Base-by-base conservation (phyloP, 2,329 filamentous ascomycete species). In the Aspergillus phoenicis region DNA sequence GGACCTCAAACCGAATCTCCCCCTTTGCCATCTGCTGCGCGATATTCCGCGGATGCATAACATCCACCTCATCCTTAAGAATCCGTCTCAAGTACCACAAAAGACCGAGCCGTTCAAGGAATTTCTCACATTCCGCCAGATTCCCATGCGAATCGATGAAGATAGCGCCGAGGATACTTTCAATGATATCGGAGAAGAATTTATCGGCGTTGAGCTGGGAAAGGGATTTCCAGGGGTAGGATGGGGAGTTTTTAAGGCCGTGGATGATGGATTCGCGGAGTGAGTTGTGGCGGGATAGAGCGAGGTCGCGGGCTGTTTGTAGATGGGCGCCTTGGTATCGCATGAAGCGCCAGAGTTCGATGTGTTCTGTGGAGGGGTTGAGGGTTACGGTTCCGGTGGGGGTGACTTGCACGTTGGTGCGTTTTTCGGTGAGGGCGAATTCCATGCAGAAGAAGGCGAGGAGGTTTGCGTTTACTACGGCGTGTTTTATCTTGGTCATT, bases 101-200 rank as follows among this genome's bases (percentile, higher is more conserved):
- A 4, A 97, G 80, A 0, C 91, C 91, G 3, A 92, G 77, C 0
- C 80, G 77, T 48, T 85, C 81, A 0, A 91, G 73, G 39, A 97
- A 82, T 0, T 57, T 70, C 53, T 83, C 79, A 68, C 91, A 96
- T 0, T 72, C 73, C 0, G 78, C 78, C 13, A 91, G 71, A 1
- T 84, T 82, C 0, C 89, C 90, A 0, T 83, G 66, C 0, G 83
- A 90, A 73, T 98, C 95, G 20, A 97, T 80, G 81, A 90, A 97
- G 0, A 97, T 83, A 0, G 93, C 93, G 0, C 91, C 94, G 0
- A 98, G 75, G 0, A 96, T 73, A 33, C 86, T 85, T 78, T 98
- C 94, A 8, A 97, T 81, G 7, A 97, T 78, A 73, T 97, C 93
- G 0, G 90, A 94, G 75, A 90, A 89, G 74, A 91, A 90, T 71